Base-by-base conservation (phyloP, 2,329 filamentous ascomycete species). In the Thielaviopsis musarum region DNA sequence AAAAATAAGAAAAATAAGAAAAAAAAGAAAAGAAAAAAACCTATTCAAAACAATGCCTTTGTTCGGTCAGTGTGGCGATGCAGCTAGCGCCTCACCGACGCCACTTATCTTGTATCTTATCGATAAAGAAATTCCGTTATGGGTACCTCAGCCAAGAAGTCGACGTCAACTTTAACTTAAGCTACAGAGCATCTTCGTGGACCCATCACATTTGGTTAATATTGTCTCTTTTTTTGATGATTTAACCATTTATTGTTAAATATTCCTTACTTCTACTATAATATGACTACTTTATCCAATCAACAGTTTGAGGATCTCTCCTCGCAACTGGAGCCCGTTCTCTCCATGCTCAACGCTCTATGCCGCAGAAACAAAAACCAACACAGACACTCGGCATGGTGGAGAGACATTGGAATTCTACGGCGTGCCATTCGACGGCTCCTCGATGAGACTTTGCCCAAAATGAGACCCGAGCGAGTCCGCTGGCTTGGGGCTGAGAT, bases 311-410 rank as follows among this genome's bases (percentile, higher is more conserved):
- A 28, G 26, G 55, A 60, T n/a, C 54, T 63, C 22, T 28, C 60
- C 55, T 19, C 61, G 26, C 56, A 59, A 26, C 71, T 81, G 52
- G 60, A 65, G 2, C 68, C 74, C 1, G 67, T 76, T 28, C 65
- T 73, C 28, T 69, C 78, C 56, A 72, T 91, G 54, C 80, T 96
- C 52, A 77, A 85, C 66, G 79, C 87, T 64, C 80, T 94, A 66
- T 81, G 84, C 70, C 83, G 88, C 69, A 88, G 90, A 66, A 93
- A 96, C 74, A 85, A 84, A 68, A 97, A 96, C 73, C 91, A 97
- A 73, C 91, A 97, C 70, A 83, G 83, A 59, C 77, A 79, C 63
- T 80, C 84, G 30, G 81, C 82, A 67, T 98, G 91, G 91, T 97
- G 87, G 82, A 69, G 73, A 17, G 80, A 82, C 66, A 81, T 96